These are phyloP conservation scores for Linum usitatissimum DNA, from an alignment of 345 rosid species.

Conservation along the genomic window DNA sequence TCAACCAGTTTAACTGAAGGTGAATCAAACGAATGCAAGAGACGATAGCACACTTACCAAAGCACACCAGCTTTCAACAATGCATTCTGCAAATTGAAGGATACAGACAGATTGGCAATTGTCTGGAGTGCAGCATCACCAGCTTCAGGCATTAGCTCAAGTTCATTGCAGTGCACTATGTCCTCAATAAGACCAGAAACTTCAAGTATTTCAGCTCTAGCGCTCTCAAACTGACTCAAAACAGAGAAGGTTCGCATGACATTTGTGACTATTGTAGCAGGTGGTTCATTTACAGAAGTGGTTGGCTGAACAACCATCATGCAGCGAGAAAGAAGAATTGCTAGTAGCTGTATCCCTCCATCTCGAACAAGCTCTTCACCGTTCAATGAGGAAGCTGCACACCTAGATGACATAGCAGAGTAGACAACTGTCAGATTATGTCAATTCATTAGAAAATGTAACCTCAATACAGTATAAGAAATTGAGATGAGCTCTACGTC, in stretches of 20 bases:
- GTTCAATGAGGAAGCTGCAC: slow-evolving; percentile 91
- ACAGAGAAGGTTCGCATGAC: slow-evolving; percentile 80
- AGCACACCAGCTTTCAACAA: slow-evolving; percentile 85
- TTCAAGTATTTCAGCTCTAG: slow-evolving; percentile 69
- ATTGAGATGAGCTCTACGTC: slow-evolving; percentile 41
- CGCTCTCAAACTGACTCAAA: slow-evolving; percentile 86
- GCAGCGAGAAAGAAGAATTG: slow-evolving; percentile 87
- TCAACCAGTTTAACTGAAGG: too few relatives aligned
- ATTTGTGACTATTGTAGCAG: slow-evolving; percentile 87
- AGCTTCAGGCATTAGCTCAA: slow-evolving; percentile 85
- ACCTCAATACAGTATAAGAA: slow-evolving; percentile 6
- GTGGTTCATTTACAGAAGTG: slow-evolving; percentile 77
- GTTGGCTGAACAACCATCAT: slow-evolving; percentile 94
- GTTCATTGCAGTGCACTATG: slow-evolving; percentile 88
- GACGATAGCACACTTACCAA: slow-evolving; percentile 45
- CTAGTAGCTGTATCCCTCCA: slow-evolving; percentile 83
- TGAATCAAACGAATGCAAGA: background rate
- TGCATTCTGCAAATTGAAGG: slow-evolving; percentile 68
- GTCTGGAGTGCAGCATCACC: slow-evolving; percentile 90
- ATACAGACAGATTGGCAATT: slow-evolving; percentile 71
- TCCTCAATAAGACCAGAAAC: slow-evolving; percentile 68
- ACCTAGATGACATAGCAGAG: slow-evolving; percentile 32
- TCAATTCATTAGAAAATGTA: slow-evolving; percentile 7
- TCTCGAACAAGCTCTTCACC: slow-evolving; percentile 99
- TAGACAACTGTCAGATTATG: slow-evolving; percentile 8